Evolutionary conservation across 805 yeast genomes (phyloP).

Genomic region (Schwanniomyces polymorphus): DNA sequence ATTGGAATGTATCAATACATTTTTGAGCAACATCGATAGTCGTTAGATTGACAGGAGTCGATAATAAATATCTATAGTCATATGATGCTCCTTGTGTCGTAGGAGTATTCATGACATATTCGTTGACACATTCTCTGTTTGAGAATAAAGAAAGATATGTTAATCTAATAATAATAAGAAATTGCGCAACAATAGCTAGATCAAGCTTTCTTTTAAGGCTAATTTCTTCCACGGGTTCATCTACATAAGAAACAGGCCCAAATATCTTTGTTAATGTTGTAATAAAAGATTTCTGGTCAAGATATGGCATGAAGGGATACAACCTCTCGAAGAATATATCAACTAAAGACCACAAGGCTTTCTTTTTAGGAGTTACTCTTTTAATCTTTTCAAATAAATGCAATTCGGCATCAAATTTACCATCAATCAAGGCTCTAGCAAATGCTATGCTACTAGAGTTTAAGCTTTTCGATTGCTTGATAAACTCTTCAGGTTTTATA

Average conservation of each 20-base stretch:
- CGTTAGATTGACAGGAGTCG: conserved; percentile 18
- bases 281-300: conserved; percentile 27
- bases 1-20: conserved; percentile 23
- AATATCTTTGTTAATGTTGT: conserved; percentile 15
- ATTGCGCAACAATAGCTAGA: conserved; percentile 21
- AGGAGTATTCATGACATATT: conserved; percentile 12
- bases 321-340: conserved; percentile 25
- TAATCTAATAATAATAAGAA: conserved; percentile 24
- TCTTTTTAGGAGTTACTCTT: conserved; percentile 20
- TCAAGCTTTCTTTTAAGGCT: conserved; percentile 21
- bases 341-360: conserved; percentile 23
- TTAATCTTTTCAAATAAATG: conserved; percentile 17
- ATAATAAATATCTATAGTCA: conserved; percentile 16
- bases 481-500: background rate
- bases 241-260: conserved; percentile 20
- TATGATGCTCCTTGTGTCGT: conserved; percentile 11
- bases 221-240: conserved; percentile 13
- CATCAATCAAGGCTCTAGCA: conserved; percentile 5
- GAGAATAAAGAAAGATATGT: conserved; percentile 26
- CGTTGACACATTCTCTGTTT: conserved; percentile 22
- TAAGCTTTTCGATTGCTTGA: background rate
- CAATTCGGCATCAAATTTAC: conserved; percentile 10
- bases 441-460: conserved; percentile 3
- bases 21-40: conserved; percentile 20
- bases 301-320: conserved; percentile 25